Conservation (phyloP, 2,329 filamentous ascomycete species). For the Aschersonia sp. region DNA sequence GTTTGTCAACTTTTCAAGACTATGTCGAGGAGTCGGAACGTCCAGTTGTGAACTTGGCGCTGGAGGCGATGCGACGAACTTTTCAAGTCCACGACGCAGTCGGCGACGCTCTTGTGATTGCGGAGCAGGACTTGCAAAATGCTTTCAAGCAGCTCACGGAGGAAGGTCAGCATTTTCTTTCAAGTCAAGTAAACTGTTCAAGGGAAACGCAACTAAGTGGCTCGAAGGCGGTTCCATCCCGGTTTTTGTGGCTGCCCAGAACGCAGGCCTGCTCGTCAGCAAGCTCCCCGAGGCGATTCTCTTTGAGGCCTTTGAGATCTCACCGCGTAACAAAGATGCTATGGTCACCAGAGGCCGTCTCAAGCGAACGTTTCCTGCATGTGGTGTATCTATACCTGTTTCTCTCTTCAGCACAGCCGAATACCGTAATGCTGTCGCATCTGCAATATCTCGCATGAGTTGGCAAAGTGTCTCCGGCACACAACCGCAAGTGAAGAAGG, state of each 20-base stretch:
- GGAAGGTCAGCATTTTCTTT: background rate
- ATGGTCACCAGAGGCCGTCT: slow-evolving; percentile 15
- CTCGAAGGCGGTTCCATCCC: background rate
- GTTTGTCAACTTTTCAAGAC: background rate
- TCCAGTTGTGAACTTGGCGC: background rate
- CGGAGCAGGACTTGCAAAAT: slow-evolving; percentile 1
- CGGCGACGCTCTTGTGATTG: background rate
- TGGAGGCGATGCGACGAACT: background rate
- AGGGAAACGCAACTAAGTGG: background rate
- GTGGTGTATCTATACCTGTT: slow-evolving; percentile 7
- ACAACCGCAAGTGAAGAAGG: slow-evolving; percentile 19
- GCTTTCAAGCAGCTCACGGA: background rate
- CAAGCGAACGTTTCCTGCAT: slow-evolving; percentile 13
- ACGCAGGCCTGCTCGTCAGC: slow-evolving; percentile 16
- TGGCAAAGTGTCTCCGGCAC: slow-evolving; percentile 8
- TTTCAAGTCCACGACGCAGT: background rate
- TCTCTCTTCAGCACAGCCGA: slow-evolving; percentile 4
- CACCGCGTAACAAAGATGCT: slow-evolving; percentile 12
- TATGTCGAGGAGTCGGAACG: background rate
- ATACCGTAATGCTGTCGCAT: slow-evolving; percentile 7
- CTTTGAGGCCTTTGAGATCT: slow-evolving; percentile 21
- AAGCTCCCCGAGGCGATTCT: slow-evolving; percentile 5
- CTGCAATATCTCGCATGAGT: slow-evolving; percentile 13
- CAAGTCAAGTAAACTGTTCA: background rate
- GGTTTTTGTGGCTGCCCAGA: slow-evolving; percentile 17